phyloP scores from a whole-genome alignment of 2,329 filamentous ascomycete genomes.

The Fusarium kyushuense region DNA sequence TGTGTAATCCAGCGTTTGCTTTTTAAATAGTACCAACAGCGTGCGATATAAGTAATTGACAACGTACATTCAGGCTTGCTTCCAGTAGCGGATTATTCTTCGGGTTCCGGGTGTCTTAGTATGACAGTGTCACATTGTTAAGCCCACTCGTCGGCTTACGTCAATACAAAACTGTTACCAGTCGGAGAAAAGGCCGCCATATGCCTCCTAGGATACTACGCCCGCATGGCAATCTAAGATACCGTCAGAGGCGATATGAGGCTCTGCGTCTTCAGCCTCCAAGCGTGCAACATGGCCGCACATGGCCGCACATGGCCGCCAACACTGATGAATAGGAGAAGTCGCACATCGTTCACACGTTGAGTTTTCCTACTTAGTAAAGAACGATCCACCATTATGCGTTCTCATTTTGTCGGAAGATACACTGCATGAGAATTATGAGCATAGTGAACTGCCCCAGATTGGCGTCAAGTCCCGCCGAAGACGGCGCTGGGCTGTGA shows the following conservation, averaged over 20 bases:
- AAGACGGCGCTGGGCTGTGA: background rate
- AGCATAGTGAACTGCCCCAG: background rate
- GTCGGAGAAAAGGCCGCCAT: background rate
- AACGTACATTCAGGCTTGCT: background rate
- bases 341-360: too few relatives aligned
- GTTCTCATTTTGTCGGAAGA: background rate
- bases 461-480: background rate
- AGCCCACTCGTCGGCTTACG: background rate
- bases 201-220: background rate
- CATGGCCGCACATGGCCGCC: background rate
- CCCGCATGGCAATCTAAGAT: background rate
- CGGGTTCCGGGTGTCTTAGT: too few relatives aligned
- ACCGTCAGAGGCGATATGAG: background rate
- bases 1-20: slow-evolving; percentile 10
- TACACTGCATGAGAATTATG: background rate
- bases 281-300: background rate
- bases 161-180: background rate
- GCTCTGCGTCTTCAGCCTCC: too few relatives aligned
- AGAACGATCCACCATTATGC: background rate
- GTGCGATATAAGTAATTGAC: slow-evolving; percentile 13
- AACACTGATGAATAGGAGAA: background rate
- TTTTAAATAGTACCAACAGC: background rate
- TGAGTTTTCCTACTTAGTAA: too few relatives aligned
- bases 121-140: background rate
- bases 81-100: background rate